Conservation (phyloP, 306 rosid genomes). For the Quercus robur region DNA sequence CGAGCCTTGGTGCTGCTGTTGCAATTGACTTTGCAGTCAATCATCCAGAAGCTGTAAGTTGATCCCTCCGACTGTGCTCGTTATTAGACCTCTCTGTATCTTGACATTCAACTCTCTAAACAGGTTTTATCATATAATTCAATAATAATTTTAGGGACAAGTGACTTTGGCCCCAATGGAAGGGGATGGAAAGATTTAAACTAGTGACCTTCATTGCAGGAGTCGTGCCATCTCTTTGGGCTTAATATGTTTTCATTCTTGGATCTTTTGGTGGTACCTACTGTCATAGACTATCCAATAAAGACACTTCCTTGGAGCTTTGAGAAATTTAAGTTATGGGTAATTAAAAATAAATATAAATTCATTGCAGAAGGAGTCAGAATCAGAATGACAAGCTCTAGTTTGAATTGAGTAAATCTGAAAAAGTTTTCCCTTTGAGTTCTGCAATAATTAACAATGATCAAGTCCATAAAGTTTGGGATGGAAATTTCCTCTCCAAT, state of each 20-base stretch:
- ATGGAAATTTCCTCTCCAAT: background rate
- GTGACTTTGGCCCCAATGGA: too few relatives aligned
- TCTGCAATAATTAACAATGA: background rate
- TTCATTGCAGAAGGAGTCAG: background rate
- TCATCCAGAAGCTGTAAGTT: conserved; percentile 90
- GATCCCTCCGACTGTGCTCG: conserved; percentile 20
- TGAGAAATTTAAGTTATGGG: background rate
- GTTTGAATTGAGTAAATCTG: background rate
- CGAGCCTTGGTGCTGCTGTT: conserved; percentile 97
- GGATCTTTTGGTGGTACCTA: background rate
- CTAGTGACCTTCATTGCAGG: too few relatives aligned
- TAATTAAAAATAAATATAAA: background rate
- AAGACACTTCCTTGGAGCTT: background rate
- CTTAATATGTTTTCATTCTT: background rate
- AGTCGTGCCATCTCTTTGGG: too few relatives aligned
- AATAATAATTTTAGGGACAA: too few relatives aligned
- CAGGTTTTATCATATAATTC: background rate
- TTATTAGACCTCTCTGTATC: background rate
- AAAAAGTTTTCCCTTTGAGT: background rate
- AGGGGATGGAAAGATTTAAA: too few relatives aligned
- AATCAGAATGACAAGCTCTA: background rate
- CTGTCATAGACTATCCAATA: background rate
- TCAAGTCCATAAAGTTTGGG: background rate
- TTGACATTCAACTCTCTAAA: background rate
- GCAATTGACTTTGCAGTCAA: conserved; percentile 87